Conservation (phyloP, 306 rosid genomes). For the Cercis canadensis region DNA sequence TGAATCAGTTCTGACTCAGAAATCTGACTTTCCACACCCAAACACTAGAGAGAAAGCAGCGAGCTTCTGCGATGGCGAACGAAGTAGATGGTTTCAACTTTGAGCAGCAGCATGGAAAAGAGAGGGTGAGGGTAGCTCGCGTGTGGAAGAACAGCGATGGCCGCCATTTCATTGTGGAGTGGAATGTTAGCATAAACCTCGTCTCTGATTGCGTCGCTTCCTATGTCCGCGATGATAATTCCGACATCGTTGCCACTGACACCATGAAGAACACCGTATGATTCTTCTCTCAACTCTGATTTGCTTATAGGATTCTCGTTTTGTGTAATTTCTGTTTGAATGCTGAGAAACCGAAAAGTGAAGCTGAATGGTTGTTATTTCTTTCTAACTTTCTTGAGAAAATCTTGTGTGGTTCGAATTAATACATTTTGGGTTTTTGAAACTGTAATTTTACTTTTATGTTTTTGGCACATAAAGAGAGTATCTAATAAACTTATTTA, state of each 20-base stretch:
- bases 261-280: conserved; percentile 92
- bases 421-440: too few species aligned
- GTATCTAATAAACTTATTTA: too few species aligned
- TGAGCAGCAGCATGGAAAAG: conserved; percentile 89
- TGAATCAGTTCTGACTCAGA: too few species aligned
- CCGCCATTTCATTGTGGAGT: conserved; percentile 72
- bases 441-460: too few species aligned
- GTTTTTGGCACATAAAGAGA: too few species aligned
- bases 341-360: neutral
- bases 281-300: neutral
- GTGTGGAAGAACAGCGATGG: conserved; percentile 72
- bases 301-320: neutral
- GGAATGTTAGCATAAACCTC: conserved; percentile 79
- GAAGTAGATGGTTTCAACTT: conserved; percentile 61
- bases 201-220: conserved; percentile 77
- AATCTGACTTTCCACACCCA: too few species aligned
- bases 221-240: conserved; percentile 68
- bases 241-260: conserved; percentile 91
- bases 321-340: neutral
- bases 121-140: conserved; percentile 83
- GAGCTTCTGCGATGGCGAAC: conserved; percentile 43
- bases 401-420: neutral
- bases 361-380: neutral
- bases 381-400: neutral
- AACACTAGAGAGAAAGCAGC: too few species aligned